Percentiles rank a stretch among this genome's conserved stretches.
These are phyloP conservation scores for Aureobasidium sp. DNA, from an alignment of 2,329 filamentous ascomycete species.

Conservation along the genomic window DNA sequence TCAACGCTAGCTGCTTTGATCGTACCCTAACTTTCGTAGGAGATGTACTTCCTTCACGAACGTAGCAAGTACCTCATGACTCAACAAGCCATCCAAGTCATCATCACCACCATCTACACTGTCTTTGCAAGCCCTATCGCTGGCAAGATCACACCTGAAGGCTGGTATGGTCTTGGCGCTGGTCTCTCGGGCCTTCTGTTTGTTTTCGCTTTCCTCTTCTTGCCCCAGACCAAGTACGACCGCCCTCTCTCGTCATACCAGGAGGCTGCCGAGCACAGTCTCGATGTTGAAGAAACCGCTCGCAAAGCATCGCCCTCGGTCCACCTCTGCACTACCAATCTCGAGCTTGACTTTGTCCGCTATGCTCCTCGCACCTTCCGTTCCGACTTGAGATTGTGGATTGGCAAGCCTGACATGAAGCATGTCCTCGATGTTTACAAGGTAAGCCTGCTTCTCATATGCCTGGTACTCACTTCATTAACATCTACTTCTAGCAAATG, in stretches of 20 bases:
- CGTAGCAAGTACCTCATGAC: slow-evolving; percentile 33
- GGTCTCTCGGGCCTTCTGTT: slow-evolving; percentile 27
- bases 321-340: slow-evolving; percentile 17
- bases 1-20: too few relatives aligned
- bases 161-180: slow-evolving; percentile 38
- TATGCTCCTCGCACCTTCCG: slow-evolving; percentile 31
- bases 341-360: slow-evolving; percentile 29
- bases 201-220: slow-evolving; percentile 32
- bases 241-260: slow-evolving; percentile 32
- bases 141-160: slow-evolving; percentile 31
- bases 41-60: slow-evolving; percentile 19
- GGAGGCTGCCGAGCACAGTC: slow-evolving; percentile 19
- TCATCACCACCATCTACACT: slow-evolving; percentile 30
- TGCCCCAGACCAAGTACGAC: slow-evolving; percentile 38
- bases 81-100: slow-evolving; percentile 35
- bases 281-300: not conserved
- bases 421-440: slow-evolving; percentile 25
- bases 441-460: not conserved
- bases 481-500: slow-evolving; percentile 15
- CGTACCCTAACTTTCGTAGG: too few relatives aligned
- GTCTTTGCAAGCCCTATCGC: slow-evolving; percentile 38
- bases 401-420: slow-evolving; percentile 33
- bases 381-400: slow-evolving; percentile 34
- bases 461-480: not conserved
- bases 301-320: not conserved